A percentile compares a stretch with the other conserved stretches of the same genome.
Conservation (phyloP, 257 asterid genomes). For the Handroanthus guayacan region DNA sequence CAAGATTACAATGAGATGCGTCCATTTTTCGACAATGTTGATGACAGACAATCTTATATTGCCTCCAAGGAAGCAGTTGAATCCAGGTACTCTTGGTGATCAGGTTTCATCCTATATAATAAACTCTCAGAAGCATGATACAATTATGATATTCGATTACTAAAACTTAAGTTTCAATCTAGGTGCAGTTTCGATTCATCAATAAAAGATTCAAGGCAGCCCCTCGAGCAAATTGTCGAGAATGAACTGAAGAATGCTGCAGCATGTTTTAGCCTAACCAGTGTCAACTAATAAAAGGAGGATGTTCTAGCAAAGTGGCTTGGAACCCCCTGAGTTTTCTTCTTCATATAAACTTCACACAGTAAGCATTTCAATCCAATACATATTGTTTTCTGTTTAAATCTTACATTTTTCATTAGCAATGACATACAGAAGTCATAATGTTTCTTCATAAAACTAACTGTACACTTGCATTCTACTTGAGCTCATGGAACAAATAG, state of each 20-base stretch:
- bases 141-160: neutral
- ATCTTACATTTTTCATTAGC: constrained; percentile 25
- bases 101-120: neutral
- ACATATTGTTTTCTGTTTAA: constrained; percentile 5
- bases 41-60: constrained; percentile 66
- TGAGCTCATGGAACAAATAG: neutral
- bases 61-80: constrained; percentile 65
- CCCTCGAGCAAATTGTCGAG: constrained; percentile 60
- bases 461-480: no score
- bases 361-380: constrained; percentile 31
- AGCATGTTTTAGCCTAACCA: constrained; percentile 80
- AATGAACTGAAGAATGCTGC: constrained; percentile 78
- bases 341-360: constrained; percentile 28
- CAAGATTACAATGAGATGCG: constrained; percentile 65
- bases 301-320: constrained; percentile 35
- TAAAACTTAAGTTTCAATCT: neutral
- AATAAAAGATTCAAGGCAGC: constrained; percentile 58
- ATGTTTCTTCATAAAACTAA: neutral
- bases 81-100: constrained; percentile 50
- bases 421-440: constrained; percentile 20
- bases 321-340: constrained; percentile 29
- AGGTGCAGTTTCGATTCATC: constrained; percentile 73
- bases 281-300: constrained; percentile 51
- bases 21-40: constrained; percentile 64
- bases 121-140: neutral